phyloP scores from a whole-genome alignment of 768 basidiomycete species.

The Termitomyces bulborhizus region DNA sequence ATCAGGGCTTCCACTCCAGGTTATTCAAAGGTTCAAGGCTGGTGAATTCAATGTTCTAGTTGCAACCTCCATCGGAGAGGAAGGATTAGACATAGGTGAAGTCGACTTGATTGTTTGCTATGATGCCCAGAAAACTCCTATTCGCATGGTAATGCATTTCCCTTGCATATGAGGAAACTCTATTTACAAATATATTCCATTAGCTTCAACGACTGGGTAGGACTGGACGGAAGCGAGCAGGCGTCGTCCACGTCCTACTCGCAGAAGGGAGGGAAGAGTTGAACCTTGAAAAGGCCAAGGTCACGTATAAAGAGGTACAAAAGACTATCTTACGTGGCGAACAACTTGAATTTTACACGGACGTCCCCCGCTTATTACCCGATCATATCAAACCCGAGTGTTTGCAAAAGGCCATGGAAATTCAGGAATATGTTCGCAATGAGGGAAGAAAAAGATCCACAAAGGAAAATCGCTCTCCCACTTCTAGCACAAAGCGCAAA shows the following conservation, averaged over 20 bases:
- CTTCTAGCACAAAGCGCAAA: conserved; percentile 54
- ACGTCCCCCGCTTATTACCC: conserved; percentile 84
- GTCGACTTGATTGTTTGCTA: conserved; percentile 96
- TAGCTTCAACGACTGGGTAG: conserved; percentile 95
- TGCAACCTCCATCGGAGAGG: conserved; percentile 95
- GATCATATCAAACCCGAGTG: conserved; percentile 69
- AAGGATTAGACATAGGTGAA: conserved; percentile 97
- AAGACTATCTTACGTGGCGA: conserved; percentile 80
- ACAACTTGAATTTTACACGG: conserved; percentile 87
- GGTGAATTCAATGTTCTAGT: conserved; percentile 91
- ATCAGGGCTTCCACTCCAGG: conserved; percentile 35
- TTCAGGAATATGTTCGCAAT: conserved; percentile 63
- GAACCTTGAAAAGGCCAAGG: conserved; percentile 86
- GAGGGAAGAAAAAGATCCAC: conserved; percentile 31
- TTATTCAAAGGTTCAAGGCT: conserved; percentile 80
- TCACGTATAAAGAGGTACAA: conserved; percentile 84
- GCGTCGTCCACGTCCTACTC: conserved; percentile 86
- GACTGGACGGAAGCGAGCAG: conserved; percentile 89
- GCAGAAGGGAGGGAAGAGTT: conserved; percentile 86
- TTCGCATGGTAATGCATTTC: conserved; percentile 69
- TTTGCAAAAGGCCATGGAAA: conserved; percentile 78
- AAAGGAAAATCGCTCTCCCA: conserved; percentile 22
- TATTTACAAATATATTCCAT: background rate
- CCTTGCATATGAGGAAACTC: background rate
- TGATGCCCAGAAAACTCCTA: conserved; percentile 93